phyloP scores from a whole-genome alignment of 129 eudicot species.

The Dittrichia graveolens region DNA sequence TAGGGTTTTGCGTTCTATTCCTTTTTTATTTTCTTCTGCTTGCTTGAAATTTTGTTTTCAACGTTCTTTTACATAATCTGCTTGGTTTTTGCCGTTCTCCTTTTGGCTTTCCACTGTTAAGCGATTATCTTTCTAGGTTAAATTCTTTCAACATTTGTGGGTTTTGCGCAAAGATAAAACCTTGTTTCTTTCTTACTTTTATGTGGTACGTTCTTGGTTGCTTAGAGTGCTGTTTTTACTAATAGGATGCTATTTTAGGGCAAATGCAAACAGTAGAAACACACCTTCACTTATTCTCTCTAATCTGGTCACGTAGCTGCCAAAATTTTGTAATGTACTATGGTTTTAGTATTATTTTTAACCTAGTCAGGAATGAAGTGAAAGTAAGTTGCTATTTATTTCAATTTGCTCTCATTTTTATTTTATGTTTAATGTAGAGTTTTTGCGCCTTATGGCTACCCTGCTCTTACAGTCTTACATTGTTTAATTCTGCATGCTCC shows the following conservation, averaged over 20 bases:
- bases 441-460: conserved; percentile 6
- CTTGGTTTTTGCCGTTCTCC: not conserved
- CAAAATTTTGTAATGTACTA: not conserved
- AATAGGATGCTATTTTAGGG: not conserved
- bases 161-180: not conserved
- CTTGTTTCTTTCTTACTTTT: not conserved
- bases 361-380: not conserved
- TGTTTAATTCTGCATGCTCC: not conserved
- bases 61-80: conserved; percentile 1
- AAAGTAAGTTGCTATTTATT: not conserved
- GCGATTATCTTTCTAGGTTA: conserved; percentile 27
- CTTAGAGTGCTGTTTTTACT: not conserved
- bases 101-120: not conserved
- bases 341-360: not conserved
- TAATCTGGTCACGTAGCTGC: not conserved
- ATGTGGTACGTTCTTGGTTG: conserved; percentile 18
- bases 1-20: conserved; percentile 23
- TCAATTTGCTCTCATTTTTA: not conserved
- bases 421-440: conserved; percentile 1
- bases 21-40: not conserved
- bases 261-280: too few relatives aligned
- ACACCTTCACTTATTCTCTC: not conserved
- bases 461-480: not conserved
- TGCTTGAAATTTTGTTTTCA: conserved; percentile 17
- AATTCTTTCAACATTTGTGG: not conserved